Conservation (phyloP, 352 stramenopile genomes). For the Phytophthora sp. region DNA sequence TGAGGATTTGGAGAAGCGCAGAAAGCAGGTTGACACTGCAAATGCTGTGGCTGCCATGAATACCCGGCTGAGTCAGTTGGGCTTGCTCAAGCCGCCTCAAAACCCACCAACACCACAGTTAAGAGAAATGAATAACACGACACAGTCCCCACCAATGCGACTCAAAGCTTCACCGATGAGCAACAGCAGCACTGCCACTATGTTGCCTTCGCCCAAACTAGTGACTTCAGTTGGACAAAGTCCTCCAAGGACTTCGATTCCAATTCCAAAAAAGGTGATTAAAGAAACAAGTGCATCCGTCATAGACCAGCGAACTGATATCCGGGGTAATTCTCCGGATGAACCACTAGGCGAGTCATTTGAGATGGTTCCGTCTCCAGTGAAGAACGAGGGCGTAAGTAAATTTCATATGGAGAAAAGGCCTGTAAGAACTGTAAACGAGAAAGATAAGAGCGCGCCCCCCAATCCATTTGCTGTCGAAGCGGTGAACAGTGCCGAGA, state of each 20-base stretch:
- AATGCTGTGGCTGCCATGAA: conserved; percentile 84
- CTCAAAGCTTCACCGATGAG: conserved; percentile 3
- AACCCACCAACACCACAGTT: conserved; percentile 5
- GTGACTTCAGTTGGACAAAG: not conserved
- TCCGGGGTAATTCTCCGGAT: not conserved
- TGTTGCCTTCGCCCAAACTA: not conserved
- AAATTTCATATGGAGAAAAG: not conserved
- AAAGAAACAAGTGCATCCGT: not conserved
- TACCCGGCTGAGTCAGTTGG: conserved; percentile 62
- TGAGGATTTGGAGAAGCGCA: conserved; percentile 71
- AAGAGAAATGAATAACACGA: not conserved
- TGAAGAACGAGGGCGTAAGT: not conserved
- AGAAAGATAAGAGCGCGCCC: not conserved
- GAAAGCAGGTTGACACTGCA: conserved; percentile 75
- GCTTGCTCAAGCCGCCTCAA: conserved; percentile 42
- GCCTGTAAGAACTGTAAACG: not conserved
- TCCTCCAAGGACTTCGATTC: not conserved
- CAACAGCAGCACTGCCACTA: not conserved
- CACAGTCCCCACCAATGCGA: conserved; percentile 1
- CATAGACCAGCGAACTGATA: not conserved
- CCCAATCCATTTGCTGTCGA: not conserved
- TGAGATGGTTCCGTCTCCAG: conserved; percentile 2
- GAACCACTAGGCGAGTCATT: too few relatives aligned
- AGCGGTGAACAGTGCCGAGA: not conserved
- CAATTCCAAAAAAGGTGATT: not conserved